Percentiles rank a stretch among this genome's conserved stretches.
Evolutionary conservation across 257 asterid genomes (phyloP).

Genomic region (Gentiana macrophylla): DNA sequence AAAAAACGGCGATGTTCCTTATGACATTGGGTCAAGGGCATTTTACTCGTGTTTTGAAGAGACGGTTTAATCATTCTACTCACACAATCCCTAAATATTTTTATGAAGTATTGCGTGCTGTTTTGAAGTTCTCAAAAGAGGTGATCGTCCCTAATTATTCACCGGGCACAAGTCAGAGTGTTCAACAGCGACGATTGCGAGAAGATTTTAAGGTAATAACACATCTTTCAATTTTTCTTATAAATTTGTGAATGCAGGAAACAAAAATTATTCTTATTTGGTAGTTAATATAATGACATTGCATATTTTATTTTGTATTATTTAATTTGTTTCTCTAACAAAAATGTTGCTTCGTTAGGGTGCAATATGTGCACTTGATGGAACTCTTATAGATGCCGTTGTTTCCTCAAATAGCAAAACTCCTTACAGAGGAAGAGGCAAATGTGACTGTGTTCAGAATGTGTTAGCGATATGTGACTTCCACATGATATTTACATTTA

Average conservation of each 20-base stretch:
- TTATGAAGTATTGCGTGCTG: neutral
- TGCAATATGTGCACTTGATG: neutral
- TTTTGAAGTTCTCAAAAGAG: neutral
- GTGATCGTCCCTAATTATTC: neutral
- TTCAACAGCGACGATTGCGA: neutral
- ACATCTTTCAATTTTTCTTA: neutral
- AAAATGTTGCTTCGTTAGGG: neutral
- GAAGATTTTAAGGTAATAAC: neutral
- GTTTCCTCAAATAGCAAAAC: neutral
- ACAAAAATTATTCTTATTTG: neutral
- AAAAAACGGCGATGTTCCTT: neutral
- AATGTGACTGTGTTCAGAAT: neutral
- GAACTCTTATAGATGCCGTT: neutral
- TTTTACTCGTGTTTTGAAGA: neutral
- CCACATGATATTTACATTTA: neutral
- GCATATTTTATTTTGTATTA: no score
- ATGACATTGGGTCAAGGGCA: neutral
- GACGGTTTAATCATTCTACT: neutral
- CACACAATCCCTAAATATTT: neutral
- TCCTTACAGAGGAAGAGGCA: slow-evolving; percentile 1
- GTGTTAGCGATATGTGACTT: no score
- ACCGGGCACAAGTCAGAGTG: no score
- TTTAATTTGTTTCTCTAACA: no score
- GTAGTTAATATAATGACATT: neutral
- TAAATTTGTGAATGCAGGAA: neutral